A percentile compares a stretch with the other conserved stretches of the same genome.
Conservation (phyloP, 2,329 filamentous ascomycete genomes). For the Alternaria angustiovoidea region DNA sequence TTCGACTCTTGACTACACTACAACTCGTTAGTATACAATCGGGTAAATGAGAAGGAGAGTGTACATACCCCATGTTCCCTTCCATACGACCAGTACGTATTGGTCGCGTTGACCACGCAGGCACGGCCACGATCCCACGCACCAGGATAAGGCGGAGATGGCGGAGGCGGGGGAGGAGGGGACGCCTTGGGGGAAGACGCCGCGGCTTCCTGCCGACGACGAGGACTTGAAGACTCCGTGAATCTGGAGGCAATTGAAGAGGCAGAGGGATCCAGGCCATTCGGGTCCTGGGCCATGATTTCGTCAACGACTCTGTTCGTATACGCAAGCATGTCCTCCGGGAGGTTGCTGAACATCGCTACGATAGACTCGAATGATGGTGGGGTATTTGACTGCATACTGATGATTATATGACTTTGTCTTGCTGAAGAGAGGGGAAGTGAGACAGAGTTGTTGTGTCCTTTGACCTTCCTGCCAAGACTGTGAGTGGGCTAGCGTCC, state of each 20-base stretch:
- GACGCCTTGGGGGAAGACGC: background rate
- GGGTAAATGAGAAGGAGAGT: background rate
- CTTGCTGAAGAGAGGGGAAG: background rate
- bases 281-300: background rate
- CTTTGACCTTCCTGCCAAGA: background rate
- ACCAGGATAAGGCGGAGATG: background rate
- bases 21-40: background rate
- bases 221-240: background rate
- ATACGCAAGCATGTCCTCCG: background rate
- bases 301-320: accelerated
- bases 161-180: background rate
- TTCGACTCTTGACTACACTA: background rate
- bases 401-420: background rate
- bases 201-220: background rate
- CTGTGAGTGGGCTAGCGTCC: background rate
- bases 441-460: background rate
- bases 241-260: background rate
- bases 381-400: background rate
- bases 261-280: background rate
- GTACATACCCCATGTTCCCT: background rate
- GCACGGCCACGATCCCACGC: background rate
- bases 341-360: background rate
- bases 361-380: background rate
- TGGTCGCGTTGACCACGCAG: background rate
- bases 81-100: slow-evolving; percentile 5